phyloP scores from a whole-genome alignment of 2,329 filamentous ascomycete genomes.

The Penicillium sp. region DNA sequence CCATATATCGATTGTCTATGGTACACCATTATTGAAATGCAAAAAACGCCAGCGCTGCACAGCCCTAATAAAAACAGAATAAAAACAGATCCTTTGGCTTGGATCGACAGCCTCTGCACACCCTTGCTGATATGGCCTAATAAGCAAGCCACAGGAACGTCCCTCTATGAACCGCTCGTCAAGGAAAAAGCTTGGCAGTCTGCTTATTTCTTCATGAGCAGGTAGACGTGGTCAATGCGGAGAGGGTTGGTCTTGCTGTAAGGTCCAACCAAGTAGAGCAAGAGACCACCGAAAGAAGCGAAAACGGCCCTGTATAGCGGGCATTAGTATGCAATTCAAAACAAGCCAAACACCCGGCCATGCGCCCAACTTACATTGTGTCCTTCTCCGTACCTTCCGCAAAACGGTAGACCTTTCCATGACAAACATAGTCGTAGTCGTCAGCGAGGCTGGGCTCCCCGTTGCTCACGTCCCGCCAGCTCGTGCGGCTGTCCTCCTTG shows the following conservation, averaged over 20 bases:
- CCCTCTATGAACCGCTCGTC: no score
- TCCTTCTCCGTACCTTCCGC: conserved; percentile 59
- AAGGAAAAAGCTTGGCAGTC: no score
- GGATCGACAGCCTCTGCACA: no score
- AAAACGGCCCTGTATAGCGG: conserved; percentile 70
- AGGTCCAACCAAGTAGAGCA: conserved; percentile 86
- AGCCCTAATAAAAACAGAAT: no score
- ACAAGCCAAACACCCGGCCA: no score
- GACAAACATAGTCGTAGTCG: conserved; percentile 48
- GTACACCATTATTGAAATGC: no score
- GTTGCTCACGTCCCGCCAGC: conserved; percentile 70
- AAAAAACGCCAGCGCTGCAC: no score
- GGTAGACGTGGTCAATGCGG: conserved; percentile 87
- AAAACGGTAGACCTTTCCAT: conserved; percentile 49
- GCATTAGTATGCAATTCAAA: conserved; percentile 3
- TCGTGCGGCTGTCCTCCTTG: conserved; percentile 62
- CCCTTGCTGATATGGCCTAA: no score
- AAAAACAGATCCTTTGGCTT: no score
- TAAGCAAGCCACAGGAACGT: no score
- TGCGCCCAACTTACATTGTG: conserved; percentile 63
- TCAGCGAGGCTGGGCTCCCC: conserved; percentile 51
- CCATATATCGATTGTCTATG: no score
- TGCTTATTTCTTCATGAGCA: conserved; percentile 80
- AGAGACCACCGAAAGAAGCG: conserved; percentile 83
- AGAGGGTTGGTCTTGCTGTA: conserved; percentile 92